Conservation (phyloP, 768 basidiomycete species). For the Phanerochaete carnosa region DNA sequence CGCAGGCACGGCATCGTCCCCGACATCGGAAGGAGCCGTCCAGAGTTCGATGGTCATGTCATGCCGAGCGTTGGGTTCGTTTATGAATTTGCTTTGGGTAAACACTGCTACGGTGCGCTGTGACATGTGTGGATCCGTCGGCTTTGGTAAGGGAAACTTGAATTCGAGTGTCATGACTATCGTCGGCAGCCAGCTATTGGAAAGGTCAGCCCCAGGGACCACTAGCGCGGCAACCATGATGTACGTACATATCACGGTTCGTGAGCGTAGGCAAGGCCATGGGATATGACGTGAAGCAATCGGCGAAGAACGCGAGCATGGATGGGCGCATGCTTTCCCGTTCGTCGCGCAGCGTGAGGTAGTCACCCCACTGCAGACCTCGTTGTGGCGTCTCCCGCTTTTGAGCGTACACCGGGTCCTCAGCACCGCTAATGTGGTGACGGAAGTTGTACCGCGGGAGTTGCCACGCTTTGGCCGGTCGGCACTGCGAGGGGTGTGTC, state of each 20-base stretch:
- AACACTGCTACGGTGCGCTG: constrained; percentile 57
- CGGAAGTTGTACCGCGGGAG: constrained; percentile 34
- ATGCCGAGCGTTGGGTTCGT: constrained; percentile 53
- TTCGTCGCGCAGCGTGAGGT: constrained; percentile 45
- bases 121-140: constrained; percentile 35
- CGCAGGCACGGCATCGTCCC: constrained; percentile 33
- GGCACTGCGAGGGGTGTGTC: constrained; percentile 42
- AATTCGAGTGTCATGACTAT: constrained; percentile 60
- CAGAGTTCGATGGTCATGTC: constrained; percentile 60
- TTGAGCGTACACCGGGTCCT: constrained; percentile 38
- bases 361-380: constrained; percentile 56
- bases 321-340: constrained; percentile 44
- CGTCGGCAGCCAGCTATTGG: constrained; percentile 52
- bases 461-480: constrained; percentile 21
- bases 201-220: constrained; percentile 20
- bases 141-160: constrained; percentile 52
- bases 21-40: constrained; percentile 58
- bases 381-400: constrained; percentile 42
- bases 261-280: constrained; percentile 42
- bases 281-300: constrained; percentile 47
- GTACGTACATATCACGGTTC: not conserved
- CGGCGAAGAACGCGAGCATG: constrained; percentile 54
- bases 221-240: not conserved
- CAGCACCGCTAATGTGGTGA: constrained; percentile 32
- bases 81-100: constrained; percentile 47